Conservation (phyloP, 2,329 filamentous ascomycete species). For the Mariannaea elegans region DNA sequence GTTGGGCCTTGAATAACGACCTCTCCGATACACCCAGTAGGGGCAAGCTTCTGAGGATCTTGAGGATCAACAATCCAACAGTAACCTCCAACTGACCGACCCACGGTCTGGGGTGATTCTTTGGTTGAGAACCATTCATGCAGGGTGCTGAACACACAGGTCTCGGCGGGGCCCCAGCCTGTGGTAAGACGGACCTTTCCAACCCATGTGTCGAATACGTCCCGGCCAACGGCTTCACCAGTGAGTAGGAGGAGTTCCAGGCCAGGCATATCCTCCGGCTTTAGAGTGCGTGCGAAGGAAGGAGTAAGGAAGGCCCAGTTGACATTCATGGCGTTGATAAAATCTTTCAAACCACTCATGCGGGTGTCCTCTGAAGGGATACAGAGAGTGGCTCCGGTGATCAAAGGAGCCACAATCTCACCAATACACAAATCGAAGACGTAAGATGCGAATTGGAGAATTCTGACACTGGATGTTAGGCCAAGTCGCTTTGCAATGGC, state of each 20-base stretch:
- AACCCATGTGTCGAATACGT: slow-evolving; percentile 30
- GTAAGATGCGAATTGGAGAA: slow-evolving; percentile 38
- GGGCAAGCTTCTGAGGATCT: slow-evolving; percentile 26
- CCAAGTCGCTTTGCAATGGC: slow-evolving; percentile 26
- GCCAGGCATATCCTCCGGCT: slow-evolving; percentile 22
- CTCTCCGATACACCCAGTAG: slow-evolving; percentile 31
- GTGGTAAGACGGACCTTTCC: slow-evolving; percentile 30
- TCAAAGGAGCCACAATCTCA: slow-evolving; percentile 29
- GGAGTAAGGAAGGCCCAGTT: slow-evolving; percentile 38
- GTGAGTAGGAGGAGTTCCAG: slow-evolving; percentile 28
- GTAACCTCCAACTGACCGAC: slow-evolving; percentile 3
- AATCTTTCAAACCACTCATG: slow-evolving; percentile 8
- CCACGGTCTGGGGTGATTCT: slow-evolving; percentile 22
- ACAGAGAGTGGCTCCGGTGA: slow-evolving; percentile 34
- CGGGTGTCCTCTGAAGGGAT: slow-evolving; percentile 37
- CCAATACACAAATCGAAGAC: slow-evolving; percentile 35
- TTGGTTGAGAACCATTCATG: neutral
- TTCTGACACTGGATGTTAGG: neutral
- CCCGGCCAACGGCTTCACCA: slow-evolving; percentile 29
- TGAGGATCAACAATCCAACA: slow-evolving; percentile 32
- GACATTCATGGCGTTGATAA: slow-evolving; percentile 23
- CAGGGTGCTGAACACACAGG: slow-evolving; percentile 23
- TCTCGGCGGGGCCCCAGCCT: slow-evolving; percentile 37
- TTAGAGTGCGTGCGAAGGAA: slow-evolving; percentile 28
- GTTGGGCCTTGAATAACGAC: slow-evolving; percentile 33